Percentiles rank a stretch among this genome's conserved stretches.
These are phyloP conservation scores for Dactylorhiza incarnata DNA, from an alignment of 106 monocot genomes.

Conservation along the genomic window DNA sequence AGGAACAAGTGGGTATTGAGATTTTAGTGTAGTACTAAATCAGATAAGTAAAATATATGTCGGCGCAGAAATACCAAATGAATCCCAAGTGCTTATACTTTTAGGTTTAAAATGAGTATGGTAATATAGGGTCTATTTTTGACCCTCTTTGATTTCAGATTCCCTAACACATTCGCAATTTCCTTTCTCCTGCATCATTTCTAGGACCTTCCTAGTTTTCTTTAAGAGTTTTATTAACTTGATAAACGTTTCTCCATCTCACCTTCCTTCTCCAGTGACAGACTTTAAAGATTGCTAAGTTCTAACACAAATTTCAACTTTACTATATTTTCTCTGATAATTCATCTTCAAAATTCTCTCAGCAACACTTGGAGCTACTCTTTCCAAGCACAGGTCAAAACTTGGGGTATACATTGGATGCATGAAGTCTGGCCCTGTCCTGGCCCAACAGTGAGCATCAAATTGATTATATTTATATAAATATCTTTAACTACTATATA, in stretches of 20 bases:
- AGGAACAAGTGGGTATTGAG: no score
- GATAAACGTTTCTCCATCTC: background rate
- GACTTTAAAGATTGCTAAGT: background rate
- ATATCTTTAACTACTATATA: no score
- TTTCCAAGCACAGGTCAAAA: conserved; percentile 18
- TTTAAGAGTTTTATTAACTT: background rate
- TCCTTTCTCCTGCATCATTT: background rate
- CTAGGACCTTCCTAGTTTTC: background rate
- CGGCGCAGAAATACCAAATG: no score
- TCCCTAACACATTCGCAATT: background rate
- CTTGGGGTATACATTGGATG: conserved; percentile 23
- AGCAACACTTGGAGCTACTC: conserved; percentile 24
- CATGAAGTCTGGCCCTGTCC: conserved; percentile 34
- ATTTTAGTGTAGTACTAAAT: no score
- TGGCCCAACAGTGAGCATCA: conserved; percentile 41
- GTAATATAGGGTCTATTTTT: no score
- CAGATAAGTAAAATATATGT: no score
- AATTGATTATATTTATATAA: background rate
- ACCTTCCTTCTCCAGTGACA: background rate
- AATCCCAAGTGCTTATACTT: no score
- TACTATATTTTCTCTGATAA: no score
- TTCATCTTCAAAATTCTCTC: conserved; percentile 1
- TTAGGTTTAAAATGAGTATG: no score
- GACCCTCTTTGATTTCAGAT: no score
- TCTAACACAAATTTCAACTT: background rate